Conservation (phyloP, 2,329 filamentous ascomycete genomes). For the Emergomyces pasteurianus region DNA sequence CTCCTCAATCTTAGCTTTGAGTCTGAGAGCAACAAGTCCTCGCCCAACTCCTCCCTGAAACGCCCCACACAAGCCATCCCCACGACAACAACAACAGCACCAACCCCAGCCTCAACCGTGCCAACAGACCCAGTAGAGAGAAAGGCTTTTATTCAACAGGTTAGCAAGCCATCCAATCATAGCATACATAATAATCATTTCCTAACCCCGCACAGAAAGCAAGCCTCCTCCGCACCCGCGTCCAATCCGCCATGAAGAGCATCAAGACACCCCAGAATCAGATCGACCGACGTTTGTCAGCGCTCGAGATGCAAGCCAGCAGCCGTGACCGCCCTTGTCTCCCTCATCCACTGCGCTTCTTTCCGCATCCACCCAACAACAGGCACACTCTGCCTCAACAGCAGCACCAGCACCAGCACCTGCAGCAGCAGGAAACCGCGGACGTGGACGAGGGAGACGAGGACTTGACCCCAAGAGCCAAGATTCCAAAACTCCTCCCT, state of each 20-base stretch:
- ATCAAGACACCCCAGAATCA: constrained; percentile 21
- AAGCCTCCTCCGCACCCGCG: constrained; percentile 24
- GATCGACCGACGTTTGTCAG: constrained; percentile 29
- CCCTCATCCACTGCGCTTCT: not conserved
- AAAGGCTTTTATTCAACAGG: constrained; percentile 30
- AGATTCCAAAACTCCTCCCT: constrained; percentile 10
- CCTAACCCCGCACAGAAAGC: constrained; percentile 25
- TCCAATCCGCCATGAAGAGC: constrained; percentile 31
- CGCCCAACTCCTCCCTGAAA: constrained; percentile 9
- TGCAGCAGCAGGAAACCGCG: no score
- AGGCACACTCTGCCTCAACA: not conserved
- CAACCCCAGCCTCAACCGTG: constrained; percentile 12
- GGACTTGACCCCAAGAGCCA: constrained; percentile 7
- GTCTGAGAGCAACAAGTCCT: constrained; percentile 13
- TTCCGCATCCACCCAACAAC: not conserved
- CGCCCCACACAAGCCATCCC: constrained; percentile 11
- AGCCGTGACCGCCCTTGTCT: constrained; percentile 21
- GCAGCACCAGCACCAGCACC: not conserved
- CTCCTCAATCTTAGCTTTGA: constrained; percentile 11
- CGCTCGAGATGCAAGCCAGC: constrained; percentile 29
- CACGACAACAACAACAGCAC: constrained; percentile 5
- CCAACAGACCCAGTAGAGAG: constrained; percentile 26
- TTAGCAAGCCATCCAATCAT: constrained; percentile 10
- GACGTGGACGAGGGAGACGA: not conserved
- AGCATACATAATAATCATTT: not conserved